phyloP scores from a whole-genome alignment of 2,329 filamentous ascomycete species.

The Sarocladium strictum region DNA sequence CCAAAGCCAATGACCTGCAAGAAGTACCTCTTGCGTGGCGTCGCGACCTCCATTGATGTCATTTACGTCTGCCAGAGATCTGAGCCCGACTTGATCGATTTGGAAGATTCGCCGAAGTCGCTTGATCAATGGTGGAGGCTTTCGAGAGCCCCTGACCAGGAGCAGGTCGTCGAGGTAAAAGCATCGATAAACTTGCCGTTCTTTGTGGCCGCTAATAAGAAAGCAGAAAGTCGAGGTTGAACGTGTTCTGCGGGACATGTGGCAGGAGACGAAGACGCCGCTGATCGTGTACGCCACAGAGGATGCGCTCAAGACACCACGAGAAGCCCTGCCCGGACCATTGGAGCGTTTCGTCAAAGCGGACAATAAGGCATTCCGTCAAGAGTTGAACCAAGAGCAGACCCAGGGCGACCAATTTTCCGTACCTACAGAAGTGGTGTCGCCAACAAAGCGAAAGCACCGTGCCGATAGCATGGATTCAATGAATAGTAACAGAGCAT shows the following conservation, averaged over 20 bases:
- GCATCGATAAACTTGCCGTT: not conserved
- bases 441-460: slow-evolving; percentile 40
- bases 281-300: slow-evolving; percentile 50
- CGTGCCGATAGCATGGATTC: slow-evolving; percentile 40
- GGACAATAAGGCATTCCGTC: slow-evolving; percentile 47
- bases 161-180: slow-evolving; percentile 39
- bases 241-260: slow-evolving; percentile 38
- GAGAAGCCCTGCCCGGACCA: slow-evolving; percentile 29
- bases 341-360: slow-evolving; percentile 41
- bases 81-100: slow-evolving; percentile 35
- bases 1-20: slow-evolving; percentile 34
- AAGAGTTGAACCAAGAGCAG: slow-evolving; percentile 39
- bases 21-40: slow-evolving; percentile 45
- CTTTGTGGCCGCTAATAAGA: slow-evolving; percentile 13
- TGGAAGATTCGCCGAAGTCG: slow-evolving; percentile 25
- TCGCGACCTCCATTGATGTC: slow-evolving; percentile 39
- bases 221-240: slow-evolving; percentile 41
- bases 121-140: slow-evolving; percentile 53
- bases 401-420: slow-evolving; percentile 14
- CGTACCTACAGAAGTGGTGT: slow-evolving; percentile 26
- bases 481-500: slow-evolving; percentile 40
- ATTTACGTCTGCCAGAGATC: slow-evolving; percentile 44
- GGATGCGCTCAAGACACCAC: slow-evolving; percentile 31
- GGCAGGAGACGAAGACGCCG: slow-evolving; percentile 40
- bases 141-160: slow-evolving; percentile 31